phyloP scores from a whole-genome alignment of 768 basidiomycete genomes.

The Agaricus subrufescens region DNA sequence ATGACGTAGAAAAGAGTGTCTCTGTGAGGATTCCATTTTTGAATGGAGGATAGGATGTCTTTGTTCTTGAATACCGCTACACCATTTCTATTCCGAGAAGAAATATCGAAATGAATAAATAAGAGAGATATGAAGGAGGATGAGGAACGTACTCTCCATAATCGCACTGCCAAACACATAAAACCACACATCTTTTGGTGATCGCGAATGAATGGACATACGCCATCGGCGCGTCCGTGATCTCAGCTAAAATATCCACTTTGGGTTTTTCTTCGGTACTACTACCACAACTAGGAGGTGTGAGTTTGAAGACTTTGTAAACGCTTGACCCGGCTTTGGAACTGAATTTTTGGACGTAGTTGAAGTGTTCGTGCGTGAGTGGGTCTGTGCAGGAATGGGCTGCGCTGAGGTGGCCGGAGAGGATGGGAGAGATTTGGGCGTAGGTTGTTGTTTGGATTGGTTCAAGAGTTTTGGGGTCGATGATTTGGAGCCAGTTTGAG shows the following conservation, averaged over 20 bases:
- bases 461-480: constrained; percentile 1
- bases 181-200: constrained; percentile 1
- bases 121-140: neutral
- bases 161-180: constrained; percentile 3
- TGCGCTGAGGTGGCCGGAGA: constrained; percentile 1
- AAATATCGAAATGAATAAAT: too few species aligned
- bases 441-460: neutral
- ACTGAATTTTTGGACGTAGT: constrained; percentile 4
- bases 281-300: neutral
- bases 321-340: neutral
- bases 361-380: neutral
- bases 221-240: constrained; percentile 3
- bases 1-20: constrained; percentile 4
- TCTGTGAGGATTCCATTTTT: neutral
- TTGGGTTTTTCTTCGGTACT: neutral
- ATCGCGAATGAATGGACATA: constrained; percentile 7
- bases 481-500: constrained; percentile 1
- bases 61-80: neutral
- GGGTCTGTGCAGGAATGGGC: constrained; percentile 3
- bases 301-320: constrained; percentile 1
- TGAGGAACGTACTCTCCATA: neutral
- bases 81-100: neutral
- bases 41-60: neutral
- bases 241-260: constrained; percentile 6
- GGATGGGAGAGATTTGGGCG: neutral